phyloP scores from a whole-genome alignment of 75 land plant genomes.

The Selaginella tamariscina region DNA sequence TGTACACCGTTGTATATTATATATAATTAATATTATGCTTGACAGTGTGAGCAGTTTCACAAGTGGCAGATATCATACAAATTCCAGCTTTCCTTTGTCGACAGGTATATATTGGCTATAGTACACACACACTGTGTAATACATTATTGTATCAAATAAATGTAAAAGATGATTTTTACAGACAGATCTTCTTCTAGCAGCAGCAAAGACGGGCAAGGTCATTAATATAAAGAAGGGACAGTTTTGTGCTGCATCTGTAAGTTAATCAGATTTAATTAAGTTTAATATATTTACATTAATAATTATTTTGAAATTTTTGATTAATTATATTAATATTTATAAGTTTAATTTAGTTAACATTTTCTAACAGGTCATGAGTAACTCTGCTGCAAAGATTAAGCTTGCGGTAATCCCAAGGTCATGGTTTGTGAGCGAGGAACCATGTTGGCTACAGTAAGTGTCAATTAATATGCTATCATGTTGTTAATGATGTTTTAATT shows the following conservation, averaged over 20 bases:
- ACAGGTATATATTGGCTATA: slow-evolving; percentile 38
- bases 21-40: too few relatives aligned
- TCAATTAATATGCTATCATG: neutral
- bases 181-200: slow-evolving; percentile 94
- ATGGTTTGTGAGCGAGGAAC: slow-evolving; percentile 99
- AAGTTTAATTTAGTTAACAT: neutral
- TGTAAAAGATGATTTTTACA: slow-evolving; percentile 21
- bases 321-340: neutral
- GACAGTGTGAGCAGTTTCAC: slow-evolving; percentile 87
- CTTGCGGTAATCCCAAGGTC: slow-evolving; percentile 89
- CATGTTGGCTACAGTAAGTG: slow-evolving; percentile 96
- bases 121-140: neutral
- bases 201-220: slow-evolving; percentile 92
- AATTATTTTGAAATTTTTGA: neutral
- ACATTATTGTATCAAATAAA: neutral
- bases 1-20: too few relatives aligned
- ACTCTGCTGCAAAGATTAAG: slow-evolving; percentile 87
- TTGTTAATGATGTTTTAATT: neutral
- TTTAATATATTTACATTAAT: slow-evolving; percentile 3
- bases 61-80: slow-evolving; percentile 94
- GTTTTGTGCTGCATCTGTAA: slow-evolving; percentile 90
- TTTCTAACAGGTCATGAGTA: slow-evolving; percentile 62
- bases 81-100: slow-evolving; percentile 97
- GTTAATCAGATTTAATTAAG: slow-evolving; percentile 18
- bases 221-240: slow-evolving; percentile 97